phyloP scores from a whole-genome alignment of 352 stramenopile species.

The Globisporangium splendens region DNA sequence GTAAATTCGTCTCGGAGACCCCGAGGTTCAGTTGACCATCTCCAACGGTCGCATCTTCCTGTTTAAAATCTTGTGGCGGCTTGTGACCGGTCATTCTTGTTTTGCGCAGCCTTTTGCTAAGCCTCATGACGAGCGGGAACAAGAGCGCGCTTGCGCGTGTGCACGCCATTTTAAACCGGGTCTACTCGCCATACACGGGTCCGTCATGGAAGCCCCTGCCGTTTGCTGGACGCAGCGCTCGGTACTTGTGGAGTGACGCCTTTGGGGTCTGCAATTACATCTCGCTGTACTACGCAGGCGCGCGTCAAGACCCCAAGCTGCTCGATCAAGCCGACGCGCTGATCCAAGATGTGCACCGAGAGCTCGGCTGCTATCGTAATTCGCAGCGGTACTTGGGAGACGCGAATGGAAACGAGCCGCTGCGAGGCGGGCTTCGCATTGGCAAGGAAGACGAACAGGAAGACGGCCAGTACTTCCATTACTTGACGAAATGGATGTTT shows the following conservation, averaged over 20 bases:
- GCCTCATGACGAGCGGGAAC: not conserved
- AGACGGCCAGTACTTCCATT: constrained; percentile 39
- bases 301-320: constrained; percentile 3
- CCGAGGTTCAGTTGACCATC: too few relatives aligned
- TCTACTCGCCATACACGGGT: constrained; percentile 26
- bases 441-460: constrained; percentile 27
- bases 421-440: constrained; percentile 25
- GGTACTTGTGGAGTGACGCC: constrained; percentile 36
- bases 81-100: not conserved
- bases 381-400: constrained; percentile 13
- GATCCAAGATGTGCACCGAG: constrained; percentile 21
- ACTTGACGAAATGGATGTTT: constrained; percentile 43
- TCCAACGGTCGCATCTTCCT: too few relatives aligned
- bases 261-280: constrained; percentile 32
- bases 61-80: too few relatives aligned
- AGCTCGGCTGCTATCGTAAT: constrained; percentile 22
- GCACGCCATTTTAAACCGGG: constrained; percentile 19
- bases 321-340: constrained; percentile 24
- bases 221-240: constrained; percentile 16
- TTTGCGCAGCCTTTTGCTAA: not conserved
- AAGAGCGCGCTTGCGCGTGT: constrained; percentile 7
- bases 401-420: constrained; percentile 10
- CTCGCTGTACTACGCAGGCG: constrained; percentile 16
- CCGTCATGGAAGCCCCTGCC: constrained; percentile 16
- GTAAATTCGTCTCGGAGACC: too few relatives aligned